A percentile compares a stretch with the other conserved stretches of the same genome.
phyloP scores from a whole-genome alignment of 495 filamentous ascomycete species.

The Aspergillus hancockii region DNA sequence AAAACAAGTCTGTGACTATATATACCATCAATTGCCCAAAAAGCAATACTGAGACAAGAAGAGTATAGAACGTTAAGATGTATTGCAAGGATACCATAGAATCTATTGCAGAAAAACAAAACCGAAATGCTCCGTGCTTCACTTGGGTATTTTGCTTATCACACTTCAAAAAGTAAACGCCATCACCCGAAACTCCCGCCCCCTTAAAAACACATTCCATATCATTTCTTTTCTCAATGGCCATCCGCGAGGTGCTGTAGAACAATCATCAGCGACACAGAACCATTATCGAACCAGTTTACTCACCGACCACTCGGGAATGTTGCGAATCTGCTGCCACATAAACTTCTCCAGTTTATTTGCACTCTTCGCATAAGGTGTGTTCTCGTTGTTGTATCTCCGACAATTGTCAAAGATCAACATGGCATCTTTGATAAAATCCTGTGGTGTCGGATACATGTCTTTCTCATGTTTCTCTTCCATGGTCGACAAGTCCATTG shows the following conservation, averaged over 20 bases:
- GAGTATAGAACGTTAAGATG: no score
- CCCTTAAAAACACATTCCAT: slow-evolving; percentile 1
- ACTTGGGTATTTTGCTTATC: slow-evolving; percentile 25
- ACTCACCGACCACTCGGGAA: slow-evolving; percentile 93
- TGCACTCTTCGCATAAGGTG: slow-evolving; percentile 91
- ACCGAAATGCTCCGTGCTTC: slow-evolving; percentile 18
- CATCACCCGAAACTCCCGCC: slow-evolving; percentile 9
- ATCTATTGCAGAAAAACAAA: slow-evolving; percentile 12
- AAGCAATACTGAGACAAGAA: neutral
- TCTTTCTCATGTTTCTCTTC: slow-evolving; percentile 94
- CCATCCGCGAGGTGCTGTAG: slow-evolving; percentile 50
- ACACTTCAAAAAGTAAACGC: slow-evolving; percentile 16
- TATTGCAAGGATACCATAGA: neutral
- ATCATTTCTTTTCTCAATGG: slow-evolving; percentile 25
- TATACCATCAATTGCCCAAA: no score
- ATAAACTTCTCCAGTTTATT: slow-evolving; percentile 96
- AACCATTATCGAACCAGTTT: slow-evolving; percentile 1
- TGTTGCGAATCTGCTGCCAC: slow-evolving; percentile 88
- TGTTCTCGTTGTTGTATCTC: slow-evolving; percentile 93
- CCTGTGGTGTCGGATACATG: slow-evolving; percentile 85
- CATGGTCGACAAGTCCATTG: slow-evolving; percentile 97
- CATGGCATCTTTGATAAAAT: slow-evolving; percentile 88
- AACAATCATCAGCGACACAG: slow-evolving; percentile 16
- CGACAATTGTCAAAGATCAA: slow-evolving; percentile 95
- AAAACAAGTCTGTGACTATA: no score